A percentile compares a stretch with the other conserved stretches of the same genome.
These are phyloP conservation scores for Laburnicola sp. DNA, from an alignment of 2,329 filamentous ascomycete genomes.

Conservation along the genomic window DNA sequence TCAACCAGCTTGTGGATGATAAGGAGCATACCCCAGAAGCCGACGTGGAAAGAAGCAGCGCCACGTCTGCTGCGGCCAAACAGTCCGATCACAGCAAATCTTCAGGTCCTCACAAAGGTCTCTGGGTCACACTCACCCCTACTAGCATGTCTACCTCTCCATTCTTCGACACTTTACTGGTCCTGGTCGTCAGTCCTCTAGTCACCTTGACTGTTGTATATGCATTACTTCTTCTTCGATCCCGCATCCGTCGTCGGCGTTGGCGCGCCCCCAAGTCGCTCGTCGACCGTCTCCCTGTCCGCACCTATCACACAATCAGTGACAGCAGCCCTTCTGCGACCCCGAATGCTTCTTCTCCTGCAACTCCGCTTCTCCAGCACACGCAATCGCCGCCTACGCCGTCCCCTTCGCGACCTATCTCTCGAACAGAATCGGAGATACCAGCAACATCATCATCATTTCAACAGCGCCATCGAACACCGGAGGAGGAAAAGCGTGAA, in stretches of 20 bases:
- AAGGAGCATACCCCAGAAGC: constrained; percentile 22
- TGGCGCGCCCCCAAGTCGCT: constrained; percentile 98
- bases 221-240: constrained; percentile 80
- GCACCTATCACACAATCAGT: constrained; percentile 87
- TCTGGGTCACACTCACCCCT: constrained; percentile 96
- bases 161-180: constrained; percentile 94
- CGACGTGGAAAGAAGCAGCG: constrained; percentile 21
- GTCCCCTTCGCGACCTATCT: constrained; percentile 62
- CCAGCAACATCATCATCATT: constrained; percentile 43
- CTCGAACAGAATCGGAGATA: constrained; percentile 66
- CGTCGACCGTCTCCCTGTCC: constrained; percentile 89
- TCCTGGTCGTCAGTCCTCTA: constrained; percentile 91
- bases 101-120: constrained; percentile 65
- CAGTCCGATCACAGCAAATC: constrained; percentile 25
- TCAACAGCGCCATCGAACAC: constrained; percentile 32
- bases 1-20: constrained; percentile 29
- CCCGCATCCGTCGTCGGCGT: constrained; percentile 81
- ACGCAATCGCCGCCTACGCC: constrained; percentile 27
- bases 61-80: constrained; percentile 22
- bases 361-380: constrained; percentile 75
- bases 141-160: constrained; percentile 85
- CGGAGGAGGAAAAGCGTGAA: constrained; percentile 58
- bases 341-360: constrained; percentile 67
- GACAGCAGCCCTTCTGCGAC: constrained; percentile 64
- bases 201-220: constrained; percentile 94